Conservation (phyloP, 2,329 filamentous ascomycete species). For the Neoarthrinium moseri region DNA sequence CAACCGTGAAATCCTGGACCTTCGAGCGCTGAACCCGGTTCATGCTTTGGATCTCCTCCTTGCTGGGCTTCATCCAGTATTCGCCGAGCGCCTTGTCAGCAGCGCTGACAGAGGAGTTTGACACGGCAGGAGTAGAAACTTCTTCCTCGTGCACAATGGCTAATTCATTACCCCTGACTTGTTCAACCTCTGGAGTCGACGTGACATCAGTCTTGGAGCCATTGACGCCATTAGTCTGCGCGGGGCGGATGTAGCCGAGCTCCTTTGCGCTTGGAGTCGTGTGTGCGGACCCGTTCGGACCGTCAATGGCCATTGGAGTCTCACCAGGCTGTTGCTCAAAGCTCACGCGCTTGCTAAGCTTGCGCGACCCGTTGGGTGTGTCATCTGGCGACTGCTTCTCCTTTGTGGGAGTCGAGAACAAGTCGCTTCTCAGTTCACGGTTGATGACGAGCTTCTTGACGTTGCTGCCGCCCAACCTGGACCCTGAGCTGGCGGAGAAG, state of each 20-base stretch:
- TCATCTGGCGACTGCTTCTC: slow-evolving; percentile 44
- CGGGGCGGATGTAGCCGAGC: slow-evolving; percentile 58
- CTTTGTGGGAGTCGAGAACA: slow-evolving; percentile 61
- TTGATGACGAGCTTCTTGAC: slow-evolving; percentile 94
- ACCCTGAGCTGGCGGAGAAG: slow-evolving; percentile 68
- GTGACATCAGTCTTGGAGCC: slow-evolving; percentile 36
- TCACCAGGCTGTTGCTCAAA: slow-evolving; percentile 71
- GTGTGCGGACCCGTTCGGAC: slow-evolving; percentile 41
- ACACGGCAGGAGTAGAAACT: slow-evolving; percentile 31
- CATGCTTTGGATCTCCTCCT: slow-evolving; percentile 76
- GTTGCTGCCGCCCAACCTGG: slow-evolving; percentile 65
- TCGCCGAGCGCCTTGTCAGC: slow-evolving; percentile 60
- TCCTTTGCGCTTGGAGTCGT: slow-evolving; percentile 57
- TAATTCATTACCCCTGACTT: slow-evolving; percentile 72
- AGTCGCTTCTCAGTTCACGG: slow-evolving; percentile 74
- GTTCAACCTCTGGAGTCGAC: slow-evolving; percentile 64
- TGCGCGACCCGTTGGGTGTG: slow-evolving; percentile 43
- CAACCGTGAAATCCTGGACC: slow-evolving; percentile 75
- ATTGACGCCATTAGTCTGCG: slow-evolving; percentile 39
- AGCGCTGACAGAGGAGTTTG: slow-evolving; percentile 20
- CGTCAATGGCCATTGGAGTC: slow-evolving; percentile 38
- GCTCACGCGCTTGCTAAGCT: slow-evolving; percentile 83
- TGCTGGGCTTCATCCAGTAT: slow-evolving; percentile 83
- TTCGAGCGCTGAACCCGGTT: slow-evolving; percentile 74
- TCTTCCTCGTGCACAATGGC: slow-evolving; percentile 76